Percentiles rank a stretch among this genome's conserved stretches.
These are phyloP conservation scores for Diaporthe sp. DNA, from an alignment of 2,329 filamentous ascomycete genomes.

Conservation along the genomic window DNA sequence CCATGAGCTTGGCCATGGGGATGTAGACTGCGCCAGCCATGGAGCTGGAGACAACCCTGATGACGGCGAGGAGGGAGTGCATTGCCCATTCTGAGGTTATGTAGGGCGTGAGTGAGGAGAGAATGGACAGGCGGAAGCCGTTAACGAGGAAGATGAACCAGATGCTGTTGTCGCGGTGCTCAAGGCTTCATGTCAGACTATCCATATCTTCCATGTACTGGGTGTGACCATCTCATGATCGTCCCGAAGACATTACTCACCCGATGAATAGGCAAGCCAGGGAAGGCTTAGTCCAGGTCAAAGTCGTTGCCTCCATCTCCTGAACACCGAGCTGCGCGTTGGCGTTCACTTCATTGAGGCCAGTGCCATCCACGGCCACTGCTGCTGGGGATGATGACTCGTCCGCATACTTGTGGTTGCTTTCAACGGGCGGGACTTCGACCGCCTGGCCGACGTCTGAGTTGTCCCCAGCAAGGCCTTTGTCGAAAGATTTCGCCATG, in stretches of 20 bases:
- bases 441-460: neutral
- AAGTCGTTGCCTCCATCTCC: conserved; percentile 42
- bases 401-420: conserved; percentile 7
- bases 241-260: conserved; percentile 43
- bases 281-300: conserved; percentile 42
- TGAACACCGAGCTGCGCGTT: conserved; percentile 43
- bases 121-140: conserved; percentile 59
- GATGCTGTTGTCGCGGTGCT: conserved; percentile 50
- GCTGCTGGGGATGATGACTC: neutral
- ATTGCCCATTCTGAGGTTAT: conserved; percentile 63
- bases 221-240: neutral
- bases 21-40: conserved; percentile 70
- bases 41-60: conserved; percentile 64
- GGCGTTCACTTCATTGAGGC: conserved; percentile 25
- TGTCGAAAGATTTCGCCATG: neutral
- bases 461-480: too few species aligned
- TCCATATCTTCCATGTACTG: neutral
- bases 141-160: conserved; percentile 66
- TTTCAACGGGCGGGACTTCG: neutral
- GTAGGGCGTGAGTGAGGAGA: conserved; percentile 57
- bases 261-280: conserved; percentile 45
- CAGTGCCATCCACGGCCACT: conserved; percentile 14
- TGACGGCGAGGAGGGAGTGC: conserved; percentile 67
- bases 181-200: neutral
- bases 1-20: conserved; percentile 60